Conservation (phyloP, 176 grass and related monocot species). For the Carex scoparia region DNA sequence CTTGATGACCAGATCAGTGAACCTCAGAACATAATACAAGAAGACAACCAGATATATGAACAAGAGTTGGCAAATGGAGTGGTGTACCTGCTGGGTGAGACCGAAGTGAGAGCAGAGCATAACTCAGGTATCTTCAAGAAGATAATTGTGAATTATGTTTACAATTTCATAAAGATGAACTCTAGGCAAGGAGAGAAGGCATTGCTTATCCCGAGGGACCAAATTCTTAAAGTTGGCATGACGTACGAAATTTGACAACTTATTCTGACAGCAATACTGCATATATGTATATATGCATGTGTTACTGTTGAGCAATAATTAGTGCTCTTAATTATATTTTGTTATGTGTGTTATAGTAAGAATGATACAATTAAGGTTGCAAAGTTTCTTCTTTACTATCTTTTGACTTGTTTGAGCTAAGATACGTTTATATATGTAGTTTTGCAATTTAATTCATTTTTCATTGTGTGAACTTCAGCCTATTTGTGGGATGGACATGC, state of each 20-base stretch:
- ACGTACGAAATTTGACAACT: slow-evolving; percentile 53
- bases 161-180: slow-evolving; percentile 60
- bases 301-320: background rate
- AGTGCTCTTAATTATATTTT: background rate
- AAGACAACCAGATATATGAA: slow-evolving; percentile 44
- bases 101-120: slow-evolving; percentile 49
- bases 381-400: background rate
- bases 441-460: background rate
- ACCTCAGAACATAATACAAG: slow-evolving; percentile 28
- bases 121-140: slow-evolving; percentile 54
- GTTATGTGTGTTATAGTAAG: background rate
- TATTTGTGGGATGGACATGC: background rate
- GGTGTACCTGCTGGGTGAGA: slow-evolving; percentile 66
- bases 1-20: slow-evolving; percentile 34
- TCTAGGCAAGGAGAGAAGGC: slow-evolving; percentile 49
- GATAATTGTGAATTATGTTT: slow-evolving; percentile 48
- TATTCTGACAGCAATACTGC: background rate
- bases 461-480: background rate
- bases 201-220: slow-evolving; percentile 47
- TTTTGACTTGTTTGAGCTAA: background rate
- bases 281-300: background rate
- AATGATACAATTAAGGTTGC: background rate
- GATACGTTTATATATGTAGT: background rate
- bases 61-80: slow-evolving; percentile 62
- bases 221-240: slow-evolving; percentile 82